phyloP scores from a whole-genome alignment of 768 basidiomycete species.

The Zangia roseola region DNA sequence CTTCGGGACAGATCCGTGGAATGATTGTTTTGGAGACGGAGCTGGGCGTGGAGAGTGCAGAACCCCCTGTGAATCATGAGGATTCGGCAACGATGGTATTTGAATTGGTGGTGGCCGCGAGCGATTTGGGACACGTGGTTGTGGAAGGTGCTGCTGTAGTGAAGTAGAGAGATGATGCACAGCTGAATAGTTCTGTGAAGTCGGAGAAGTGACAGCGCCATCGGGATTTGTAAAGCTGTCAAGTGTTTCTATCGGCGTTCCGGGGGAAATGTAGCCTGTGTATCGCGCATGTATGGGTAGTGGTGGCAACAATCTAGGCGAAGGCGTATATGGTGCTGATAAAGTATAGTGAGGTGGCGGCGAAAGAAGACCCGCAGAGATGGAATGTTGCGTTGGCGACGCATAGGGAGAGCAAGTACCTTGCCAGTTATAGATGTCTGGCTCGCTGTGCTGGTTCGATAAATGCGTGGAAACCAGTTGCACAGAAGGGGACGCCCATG shows the following conservation, averaged over 20 bases:
- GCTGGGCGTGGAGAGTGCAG: slow-evolving; percentile 68
- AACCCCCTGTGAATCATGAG: slow-evolving; percentile 36
- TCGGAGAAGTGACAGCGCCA: slow-evolving; percentile 56
- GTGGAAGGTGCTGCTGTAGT: slow-evolving; percentile 49
- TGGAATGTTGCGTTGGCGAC: slow-evolving; percentile 45
- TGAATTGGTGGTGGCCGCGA: slow-evolving; percentile 22
- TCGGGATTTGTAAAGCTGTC: slow-evolving; percentile 38
- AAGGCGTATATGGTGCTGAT: slow-evolving; percentile 25
- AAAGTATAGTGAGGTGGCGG: slow-evolving; percentile 33
- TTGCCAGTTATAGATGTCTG: slow-evolving; percentile 19
- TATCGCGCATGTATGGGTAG: slow-evolving; percentile 29
- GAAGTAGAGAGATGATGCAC: slow-evolving; percentile 63
- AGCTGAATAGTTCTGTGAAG: slow-evolving; percentile 55
- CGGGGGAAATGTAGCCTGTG: slow-evolving; percentile 15
- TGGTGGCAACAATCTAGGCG: slow-evolving; percentile 27
- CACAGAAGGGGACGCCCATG: slow-evolving; percentile 4
- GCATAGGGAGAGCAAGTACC: slow-evolving; percentile 30
- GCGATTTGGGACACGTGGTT: slow-evolving; percentile 9
- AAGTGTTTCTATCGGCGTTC: slow-evolving; percentile 10
- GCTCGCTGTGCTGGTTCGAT: slow-evolving; percentile 4
- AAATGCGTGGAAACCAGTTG: slow-evolving; percentile 6
- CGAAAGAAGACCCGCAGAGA: slow-evolving; percentile 46
- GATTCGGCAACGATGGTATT: slow-evolving; percentile 27
- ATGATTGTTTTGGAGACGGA: slow-evolving; percentile 63
- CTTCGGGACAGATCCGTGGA: slow-evolving; percentile 21